These are phyloP conservation scores for Colletotrichum caudatum DNA, from an alignment of 2,329 filamentous ascomycete species.

Conservation along the genomic window DNA sequence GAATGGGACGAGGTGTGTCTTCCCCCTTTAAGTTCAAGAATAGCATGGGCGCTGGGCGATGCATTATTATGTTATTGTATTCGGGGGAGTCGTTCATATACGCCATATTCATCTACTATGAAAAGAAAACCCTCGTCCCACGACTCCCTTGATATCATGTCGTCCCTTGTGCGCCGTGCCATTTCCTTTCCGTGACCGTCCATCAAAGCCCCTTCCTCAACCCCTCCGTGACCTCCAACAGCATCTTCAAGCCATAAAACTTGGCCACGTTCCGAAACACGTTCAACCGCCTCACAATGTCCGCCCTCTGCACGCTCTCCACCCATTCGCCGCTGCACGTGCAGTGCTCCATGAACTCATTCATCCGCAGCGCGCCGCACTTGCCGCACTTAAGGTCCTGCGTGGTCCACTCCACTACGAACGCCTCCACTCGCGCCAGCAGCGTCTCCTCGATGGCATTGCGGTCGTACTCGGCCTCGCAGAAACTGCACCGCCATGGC, in stretches of 20 bases:
- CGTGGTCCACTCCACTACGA: slow-evolving; percentile 83
- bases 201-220: slow-evolving; percentile 62
- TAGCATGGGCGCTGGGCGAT: not conserved
- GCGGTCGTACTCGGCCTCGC: slow-evolving; percentile 80
- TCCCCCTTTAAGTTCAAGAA: too few relatives aligned
- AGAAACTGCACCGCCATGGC: slow-evolving; percentile 82
- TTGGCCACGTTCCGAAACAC: slow-evolving; percentile 81
- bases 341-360: slow-evolving; percentile 98
- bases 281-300: slow-evolving; percentile 72
- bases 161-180: not conserved
- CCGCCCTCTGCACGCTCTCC: slow-evolving; percentile 75
- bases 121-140: not conserved
- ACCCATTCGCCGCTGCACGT: slow-evolving; percentile 90
- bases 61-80: slow-evolving; percentile 1
- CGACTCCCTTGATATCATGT: not conserved
- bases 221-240: slow-evolving; percentile 79
- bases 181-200: too few relatives aligned
- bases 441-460: slow-evolving; percentile 86
- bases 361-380: slow-evolving; percentile 80
- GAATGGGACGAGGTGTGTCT: too few relatives aligned
- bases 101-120: not conserved
- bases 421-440: slow-evolving; percentile 79
- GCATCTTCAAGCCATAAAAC: slow-evolving; percentile 85
- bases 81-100: not conserved
- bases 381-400: slow-evolving; percentile 87